Evolutionary conservation across 805 yeast species (phyloP).

Genomic region (Candida pseudofarinosa): DNA sequence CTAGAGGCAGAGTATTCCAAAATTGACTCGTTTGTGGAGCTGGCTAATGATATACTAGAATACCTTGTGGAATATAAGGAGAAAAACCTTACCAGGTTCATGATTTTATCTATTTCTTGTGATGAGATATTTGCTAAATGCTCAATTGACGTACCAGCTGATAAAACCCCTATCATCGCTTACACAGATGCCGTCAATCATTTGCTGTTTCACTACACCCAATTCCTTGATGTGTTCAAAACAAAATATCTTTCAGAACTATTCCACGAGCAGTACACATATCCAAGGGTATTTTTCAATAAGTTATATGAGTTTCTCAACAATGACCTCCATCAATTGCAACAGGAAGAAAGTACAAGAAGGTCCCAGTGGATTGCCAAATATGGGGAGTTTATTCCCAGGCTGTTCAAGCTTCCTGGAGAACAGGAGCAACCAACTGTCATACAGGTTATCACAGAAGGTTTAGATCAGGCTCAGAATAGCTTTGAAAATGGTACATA

Average conservation of each 20-base stretch:
- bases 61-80: slow-evolving; percentile 20
- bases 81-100: slow-evolving; percentile 20
- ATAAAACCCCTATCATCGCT: slow-evolving; percentile 11
- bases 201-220: slow-evolving; percentile 32
- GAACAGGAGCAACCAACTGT: slow-evolving; percentile 32
- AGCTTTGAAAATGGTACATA: slow-evolving; percentile 11
- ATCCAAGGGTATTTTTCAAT: slow-evolving; percentile 32
- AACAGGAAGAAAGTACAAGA: slow-evolving; percentile 30
- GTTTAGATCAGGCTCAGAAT: slow-evolving; percentile 27
- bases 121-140: slow-evolving; percentile 10
- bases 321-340: slow-evolving; percentile 27
- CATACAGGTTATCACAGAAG: slow-evolving; percentile 40
- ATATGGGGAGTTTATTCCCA: slow-evolving; percentile 40
- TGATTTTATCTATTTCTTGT: slow-evolving; percentile 16
- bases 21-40: slow-evolving; percentile 12
- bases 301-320: slow-evolving; percentile 31
- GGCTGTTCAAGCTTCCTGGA: slow-evolving; percentile 36
- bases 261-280: slow-evolving; percentile 36
- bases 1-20: slow-evolving; percentile 10
- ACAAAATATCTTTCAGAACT: slow-evolving; percentile 34
- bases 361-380: slow-evolving; percentile 33
- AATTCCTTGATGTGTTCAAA: slow-evolving; percentile 29
- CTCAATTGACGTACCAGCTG: slow-evolving; percentile 8
- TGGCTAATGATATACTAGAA: slow-evolving; percentile 14
- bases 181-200: slow-evolving; percentile 25